A percentile compares a stretch with the other conserved stretches of the same genome.
phyloP scores from a whole-genome alignment of 1,284 basidiomycete genomes.

The Puccinia triticina region DNA sequence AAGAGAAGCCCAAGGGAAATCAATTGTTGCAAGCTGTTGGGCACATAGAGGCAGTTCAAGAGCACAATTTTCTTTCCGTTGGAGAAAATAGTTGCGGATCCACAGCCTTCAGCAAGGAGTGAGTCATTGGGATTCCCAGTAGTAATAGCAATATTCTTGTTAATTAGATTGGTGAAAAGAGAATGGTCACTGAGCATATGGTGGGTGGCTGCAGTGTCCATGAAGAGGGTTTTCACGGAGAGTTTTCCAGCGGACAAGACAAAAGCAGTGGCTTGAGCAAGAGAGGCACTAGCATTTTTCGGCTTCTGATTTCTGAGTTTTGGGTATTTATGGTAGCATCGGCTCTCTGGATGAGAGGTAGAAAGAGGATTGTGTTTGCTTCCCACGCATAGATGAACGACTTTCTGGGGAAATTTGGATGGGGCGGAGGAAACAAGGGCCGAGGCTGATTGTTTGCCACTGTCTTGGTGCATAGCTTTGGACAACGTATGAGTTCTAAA shows the following conservation, averaged over 20 bases:
- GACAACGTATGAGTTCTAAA: neutral
- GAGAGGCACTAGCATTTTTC: neutral
- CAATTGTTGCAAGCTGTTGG: too few species aligned
- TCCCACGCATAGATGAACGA: neutral
- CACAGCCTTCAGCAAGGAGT: neutral
- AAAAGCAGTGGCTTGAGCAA: neutral
- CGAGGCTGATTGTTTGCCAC: neutral
- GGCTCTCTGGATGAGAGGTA: neutral
- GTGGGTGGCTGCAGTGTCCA: slow-evolving; percentile 1
- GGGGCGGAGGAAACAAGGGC: neutral
- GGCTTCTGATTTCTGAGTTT: neutral
- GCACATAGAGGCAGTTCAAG: neutral
- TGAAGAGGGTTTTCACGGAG: neutral
- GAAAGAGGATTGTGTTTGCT: neutral
- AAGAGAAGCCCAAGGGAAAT: neutral
- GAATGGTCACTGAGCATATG: neutral
- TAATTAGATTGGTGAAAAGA: neutral
- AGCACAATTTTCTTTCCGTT: neutral
- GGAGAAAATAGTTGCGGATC: neutral
- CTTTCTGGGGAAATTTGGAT: neutral
- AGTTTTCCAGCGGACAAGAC: neutral
- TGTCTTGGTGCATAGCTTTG: too few species aligned
- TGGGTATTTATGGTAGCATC: neutral
- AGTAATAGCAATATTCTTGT: neutral
- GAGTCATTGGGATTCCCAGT: neutral